These are phyloP conservation scores for Bryoglossum gracile DNA, from an alignment of 495 filamentous ascomycete genomes.

Conservation along the genomic window DNA sequence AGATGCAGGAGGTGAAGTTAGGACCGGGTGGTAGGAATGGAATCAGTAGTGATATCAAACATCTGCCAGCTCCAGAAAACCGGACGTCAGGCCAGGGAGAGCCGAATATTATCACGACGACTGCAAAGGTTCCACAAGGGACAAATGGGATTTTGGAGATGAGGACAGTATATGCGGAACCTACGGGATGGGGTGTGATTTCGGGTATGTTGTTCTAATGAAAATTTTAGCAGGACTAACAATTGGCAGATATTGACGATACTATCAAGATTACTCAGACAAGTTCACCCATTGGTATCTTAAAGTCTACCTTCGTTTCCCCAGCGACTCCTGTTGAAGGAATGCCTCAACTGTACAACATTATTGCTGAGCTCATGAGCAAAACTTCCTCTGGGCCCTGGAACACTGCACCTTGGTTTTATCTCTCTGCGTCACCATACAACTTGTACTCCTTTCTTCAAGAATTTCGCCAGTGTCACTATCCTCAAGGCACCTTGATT, in stretches of 20 bases:
- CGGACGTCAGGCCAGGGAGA: slow-evolving; percentile 35
- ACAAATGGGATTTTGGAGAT: slow-evolving; percentile 42
- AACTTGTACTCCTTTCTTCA: slow-evolving; percentile 89
- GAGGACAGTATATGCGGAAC: slow-evolving; percentile 64
- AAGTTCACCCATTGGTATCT: slow-evolving; percentile 65
- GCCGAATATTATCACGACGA: slow-evolving; percentile 34
- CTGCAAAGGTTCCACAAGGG: slow-evolving; percentile 40
- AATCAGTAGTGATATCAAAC: slow-evolving; percentile 54
- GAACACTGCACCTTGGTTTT: slow-evolving; percentile 89
- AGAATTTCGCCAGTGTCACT: slow-evolving; percentile 60
- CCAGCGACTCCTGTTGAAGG: slow-evolving; percentile 60
- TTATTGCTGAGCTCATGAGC: slow-evolving; percentile 47
- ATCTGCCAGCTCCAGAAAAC: slow-evolving; percentile 33
- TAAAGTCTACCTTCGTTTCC: slow-evolving; percentile 76
- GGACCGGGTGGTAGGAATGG: slow-evolving; percentile 66
- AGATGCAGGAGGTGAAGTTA: slow-evolving; percentile 42
- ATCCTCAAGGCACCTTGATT: slow-evolving; percentile 69
- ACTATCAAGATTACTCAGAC: slow-evolving; percentile 91
- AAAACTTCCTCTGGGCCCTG: too few relatives aligned
- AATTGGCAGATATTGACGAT: slow-evolving; percentile 72
- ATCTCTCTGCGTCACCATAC: slow-evolving; percentile 90
- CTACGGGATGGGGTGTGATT: slow-evolving; percentile 80
- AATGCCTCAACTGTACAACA: slow-evolving; percentile 77
- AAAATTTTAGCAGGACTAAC: slow-evolving; percentile 10
- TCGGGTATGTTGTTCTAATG: slow-evolving; percentile 44